Evolutionary conservation across 2,329 filamentous ascomycete species (phyloP).

Genomic region (Fusarium fujikuroi): DNA sequence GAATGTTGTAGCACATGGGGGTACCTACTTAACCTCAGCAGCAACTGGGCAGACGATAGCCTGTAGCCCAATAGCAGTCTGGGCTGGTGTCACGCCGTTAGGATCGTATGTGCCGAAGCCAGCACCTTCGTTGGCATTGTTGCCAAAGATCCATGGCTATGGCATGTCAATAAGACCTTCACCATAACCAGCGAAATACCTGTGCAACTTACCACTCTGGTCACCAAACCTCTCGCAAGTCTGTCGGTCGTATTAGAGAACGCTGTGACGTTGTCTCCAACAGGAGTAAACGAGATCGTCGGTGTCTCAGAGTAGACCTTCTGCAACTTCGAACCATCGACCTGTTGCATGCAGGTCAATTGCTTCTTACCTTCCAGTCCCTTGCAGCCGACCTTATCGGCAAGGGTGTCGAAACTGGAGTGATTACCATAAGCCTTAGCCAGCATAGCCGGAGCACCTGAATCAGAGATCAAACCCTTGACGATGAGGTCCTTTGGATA

Average conservation of each 20-base stretch:
- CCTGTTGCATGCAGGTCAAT: slow-evolving; percentile 5
- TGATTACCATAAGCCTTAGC: not conserved
- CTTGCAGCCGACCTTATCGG: not conserved
- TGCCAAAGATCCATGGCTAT: slow-evolving; percentile 21
- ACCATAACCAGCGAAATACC: accelerated
- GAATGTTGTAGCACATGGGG: accelerated
- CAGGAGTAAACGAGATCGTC: not conserved
- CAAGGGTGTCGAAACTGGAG: slow-evolving; percentile 10
- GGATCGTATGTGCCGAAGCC: slow-evolving; percentile 3
- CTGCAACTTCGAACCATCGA: slow-evolving; percentile 1
- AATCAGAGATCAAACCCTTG: slow-evolving; percentile 9
- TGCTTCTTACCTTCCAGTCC: not conserved
- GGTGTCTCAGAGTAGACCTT: slow-evolving; percentile 6
- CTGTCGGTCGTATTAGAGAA: slow-evolving; percentile 15
- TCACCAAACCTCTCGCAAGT: not conserved
- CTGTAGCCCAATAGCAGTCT: not conserved
- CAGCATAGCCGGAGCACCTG: not conserved
- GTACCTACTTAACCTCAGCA: slow-evolving; percentile 3
- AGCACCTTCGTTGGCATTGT: slow-evolving; percentile 27
- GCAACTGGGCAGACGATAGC: slow-evolving; percentile 15
- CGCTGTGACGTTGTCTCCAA: slow-evolving; percentile 1
- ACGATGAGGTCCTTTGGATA: slow-evolving; percentile 12
- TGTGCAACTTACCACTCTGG: not conserved
- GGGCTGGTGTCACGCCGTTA: not conserved
- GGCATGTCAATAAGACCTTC: accelerated